Percentiles rank a stretch among this genome's conserved stretches.
phyloP scores from a whole-genome alignment of 441 rosid species.

The Manihot esculenta region DNA sequence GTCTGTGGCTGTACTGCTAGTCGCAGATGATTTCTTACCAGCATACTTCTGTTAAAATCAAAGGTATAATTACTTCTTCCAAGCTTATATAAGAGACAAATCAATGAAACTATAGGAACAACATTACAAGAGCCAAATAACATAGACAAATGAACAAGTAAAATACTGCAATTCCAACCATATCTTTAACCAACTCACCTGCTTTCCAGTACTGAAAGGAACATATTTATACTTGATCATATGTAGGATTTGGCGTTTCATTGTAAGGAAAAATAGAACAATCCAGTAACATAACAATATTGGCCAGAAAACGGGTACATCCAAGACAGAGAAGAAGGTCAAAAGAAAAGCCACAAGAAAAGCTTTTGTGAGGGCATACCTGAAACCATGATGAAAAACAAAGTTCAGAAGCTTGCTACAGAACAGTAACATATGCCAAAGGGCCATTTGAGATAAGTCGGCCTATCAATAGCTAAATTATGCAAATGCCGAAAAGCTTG shows the following conservation, averaged over 20 bases:
- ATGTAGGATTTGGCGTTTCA: constrained; percentile 64
- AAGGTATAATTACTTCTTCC: not conserved
- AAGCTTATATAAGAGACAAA: not conserved
- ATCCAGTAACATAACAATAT: constrained; percentile 58
- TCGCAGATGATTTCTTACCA: constrained; percentile 16
- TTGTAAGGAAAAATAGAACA: constrained; percentile 55
- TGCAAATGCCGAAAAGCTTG: not conserved
- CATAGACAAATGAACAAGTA: not conserved
- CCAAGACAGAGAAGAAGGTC: constrained; percentile 22
- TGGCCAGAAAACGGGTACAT: constrained; percentile 43
- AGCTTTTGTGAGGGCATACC: constrained; percentile 25
- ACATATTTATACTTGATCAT: constrained; percentile 63
- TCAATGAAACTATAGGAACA: not conserved
- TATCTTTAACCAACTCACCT: constrained; percentile 7
- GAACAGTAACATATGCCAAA: too few species aligned
- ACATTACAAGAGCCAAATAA: too few species aligned
- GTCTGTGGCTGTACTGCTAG: constrained; percentile 13
- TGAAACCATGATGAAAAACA: not conserved
- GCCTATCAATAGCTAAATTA: too few species aligned
- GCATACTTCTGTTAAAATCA: constrained; percentile 7
- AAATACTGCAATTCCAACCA: not conserved
- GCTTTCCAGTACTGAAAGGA: constrained; percentile 16
- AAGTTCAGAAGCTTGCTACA: not conserved
- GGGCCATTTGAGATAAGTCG: too few species aligned
- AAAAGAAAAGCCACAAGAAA: constrained; percentile 17